phyloP scores from a whole-genome alignment of 1,139 yeast species.

The Saccharomyces hybrid region DNA sequence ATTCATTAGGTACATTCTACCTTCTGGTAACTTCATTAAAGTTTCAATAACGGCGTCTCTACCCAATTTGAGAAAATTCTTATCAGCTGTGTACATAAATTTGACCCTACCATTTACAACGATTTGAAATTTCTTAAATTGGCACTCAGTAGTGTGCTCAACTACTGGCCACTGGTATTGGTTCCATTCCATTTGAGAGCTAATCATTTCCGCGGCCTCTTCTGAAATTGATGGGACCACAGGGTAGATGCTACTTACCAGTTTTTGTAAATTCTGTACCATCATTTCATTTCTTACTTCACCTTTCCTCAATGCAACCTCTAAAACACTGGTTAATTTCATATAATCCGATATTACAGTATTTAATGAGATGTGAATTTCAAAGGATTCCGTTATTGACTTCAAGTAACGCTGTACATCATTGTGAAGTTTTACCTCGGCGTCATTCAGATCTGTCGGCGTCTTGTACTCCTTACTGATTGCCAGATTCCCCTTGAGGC shows the following conservation, averaged over 20 bases:
- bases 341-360: slow-evolving; percentile 84
- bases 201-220: slow-evolving; percentile 65
- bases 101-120: slow-evolving; percentile 66
- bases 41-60: slow-evolving; percentile 35
- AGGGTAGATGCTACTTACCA: slow-evolving; percentile 44
- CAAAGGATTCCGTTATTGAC: slow-evolving; percentile 53
- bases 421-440: slow-evolving; percentile 53
- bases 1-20: slow-evolving; percentile 32
- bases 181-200: slow-evolving; percentile 35
- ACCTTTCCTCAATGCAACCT: slow-evolving; percentile 35
- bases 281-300: slow-evolving; percentile 33
- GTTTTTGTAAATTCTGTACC: slow-evolving; percentile 42
- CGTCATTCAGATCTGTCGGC: slow-evolving; percentile 31
- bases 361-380: slow-evolving; percentile 56
- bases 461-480: slow-evolving; percentile 10
- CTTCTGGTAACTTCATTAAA: slow-evolving; percentile 21
- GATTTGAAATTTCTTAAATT: slow-evolving; percentile 40
- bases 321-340: slow-evolving; percentile 64
- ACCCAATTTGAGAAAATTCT: slow-evolving; percentile 32
- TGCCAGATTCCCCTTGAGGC: slow-evolving; percentile 11
- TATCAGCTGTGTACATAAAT: slow-evolving; percentile 38
- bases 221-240: slow-evolving; percentile 64
- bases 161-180: slow-evolving; percentile 54
- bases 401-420: slow-evolving; percentile 44
- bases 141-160: slow-evolving; percentile 36